These are phyloP conservation scores for Alternaria brassicae DNA, from an alignment of 2,329 filamentous ascomycete genomes.

Conservation along the genomic window DNA sequence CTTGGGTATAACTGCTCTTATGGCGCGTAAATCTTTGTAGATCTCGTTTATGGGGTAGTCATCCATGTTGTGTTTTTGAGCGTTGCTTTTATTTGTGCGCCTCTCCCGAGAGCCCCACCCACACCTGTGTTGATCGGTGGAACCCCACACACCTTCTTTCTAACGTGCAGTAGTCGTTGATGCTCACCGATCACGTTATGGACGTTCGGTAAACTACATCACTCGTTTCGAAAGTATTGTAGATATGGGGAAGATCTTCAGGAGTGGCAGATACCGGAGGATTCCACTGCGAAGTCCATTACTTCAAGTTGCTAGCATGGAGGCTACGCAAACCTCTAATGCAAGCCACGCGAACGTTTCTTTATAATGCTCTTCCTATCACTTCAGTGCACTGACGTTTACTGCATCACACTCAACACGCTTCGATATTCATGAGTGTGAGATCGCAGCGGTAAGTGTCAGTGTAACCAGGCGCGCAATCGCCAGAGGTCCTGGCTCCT, in stretches of 20 bases:
- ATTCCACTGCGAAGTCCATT: not conserved
- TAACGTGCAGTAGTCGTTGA: conserved; percentile 3
- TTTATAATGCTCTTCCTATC: not conserved
- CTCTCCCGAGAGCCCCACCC: conserved; percentile 1
- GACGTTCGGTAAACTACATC: not conserved
- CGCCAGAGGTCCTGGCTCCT: not conserved
- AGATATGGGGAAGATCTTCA: not conserved
- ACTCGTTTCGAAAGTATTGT: not conserved
- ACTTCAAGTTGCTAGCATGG: not conserved
- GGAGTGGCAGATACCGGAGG: not conserved
- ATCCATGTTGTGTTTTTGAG: not conserved
- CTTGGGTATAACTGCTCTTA: not conserved
- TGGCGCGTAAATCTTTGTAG: not conserved
- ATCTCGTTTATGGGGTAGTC: not conserved
- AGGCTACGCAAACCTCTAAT: not conserved
- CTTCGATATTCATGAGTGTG: not conserved
- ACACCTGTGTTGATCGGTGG: not conserved
- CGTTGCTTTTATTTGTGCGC: not conserved
- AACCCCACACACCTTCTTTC: not conserved
- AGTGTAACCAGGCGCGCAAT: not conserved
- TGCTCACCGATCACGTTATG: not conserved
- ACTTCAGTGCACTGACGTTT: not conserved
- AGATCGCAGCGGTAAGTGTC: not conserved
- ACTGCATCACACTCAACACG: not conserved
- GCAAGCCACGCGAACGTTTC: not conserved